Evolutionary conservation across 257 asterid genomes (phyloP).

Genomic region (Primulina eburnea): DNA sequence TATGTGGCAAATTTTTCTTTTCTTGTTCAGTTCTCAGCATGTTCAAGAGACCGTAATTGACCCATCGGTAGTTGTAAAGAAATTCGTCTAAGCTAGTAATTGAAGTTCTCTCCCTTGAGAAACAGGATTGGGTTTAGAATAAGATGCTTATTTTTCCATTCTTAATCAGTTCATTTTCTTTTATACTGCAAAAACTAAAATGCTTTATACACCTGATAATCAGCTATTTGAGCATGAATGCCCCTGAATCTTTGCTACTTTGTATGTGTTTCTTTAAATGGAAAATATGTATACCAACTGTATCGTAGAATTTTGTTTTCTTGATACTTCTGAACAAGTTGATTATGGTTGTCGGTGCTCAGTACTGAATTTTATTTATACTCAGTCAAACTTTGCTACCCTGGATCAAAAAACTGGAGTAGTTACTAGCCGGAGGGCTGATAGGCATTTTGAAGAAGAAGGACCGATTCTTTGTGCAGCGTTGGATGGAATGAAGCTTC

Average conservation of each 20-base stretch:
- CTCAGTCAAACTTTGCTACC: conserved; percentile 94
- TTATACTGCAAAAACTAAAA: conserved; percentile 4
- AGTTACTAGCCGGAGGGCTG: conserved; percentile 89
- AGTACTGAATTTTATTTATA: neutral
- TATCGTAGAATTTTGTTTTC: neutral
- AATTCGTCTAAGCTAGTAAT: neutral
- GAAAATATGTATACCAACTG: neutral
- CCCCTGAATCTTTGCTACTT: neutral
- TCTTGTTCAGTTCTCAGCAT: neutral
- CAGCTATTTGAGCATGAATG: neutral
- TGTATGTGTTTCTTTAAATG: neutral
- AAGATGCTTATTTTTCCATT: too few species aligned
- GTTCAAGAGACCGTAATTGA: neutral
- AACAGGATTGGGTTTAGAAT: neutral
- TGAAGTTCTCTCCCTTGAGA: neutral
- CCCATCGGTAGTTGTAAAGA: neutral
- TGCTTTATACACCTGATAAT: conserved; percentile 2
- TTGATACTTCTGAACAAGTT: neutral
- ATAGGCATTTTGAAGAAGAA: conserved; percentile 99
- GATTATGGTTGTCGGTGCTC: neutral
- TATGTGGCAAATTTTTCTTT: neutral
- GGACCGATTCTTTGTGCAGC: conserved; percentile 94
- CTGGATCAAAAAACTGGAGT: conserved; percentile 79
- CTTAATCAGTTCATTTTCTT: conserved; percentile 12
- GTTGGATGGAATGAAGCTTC: conserved; percentile 85